These are phyloP conservation scores for Coemansia sp. DNA, from an alignment of 371 early-diverging fungal species.

Conservation along the genomic window DNA sequence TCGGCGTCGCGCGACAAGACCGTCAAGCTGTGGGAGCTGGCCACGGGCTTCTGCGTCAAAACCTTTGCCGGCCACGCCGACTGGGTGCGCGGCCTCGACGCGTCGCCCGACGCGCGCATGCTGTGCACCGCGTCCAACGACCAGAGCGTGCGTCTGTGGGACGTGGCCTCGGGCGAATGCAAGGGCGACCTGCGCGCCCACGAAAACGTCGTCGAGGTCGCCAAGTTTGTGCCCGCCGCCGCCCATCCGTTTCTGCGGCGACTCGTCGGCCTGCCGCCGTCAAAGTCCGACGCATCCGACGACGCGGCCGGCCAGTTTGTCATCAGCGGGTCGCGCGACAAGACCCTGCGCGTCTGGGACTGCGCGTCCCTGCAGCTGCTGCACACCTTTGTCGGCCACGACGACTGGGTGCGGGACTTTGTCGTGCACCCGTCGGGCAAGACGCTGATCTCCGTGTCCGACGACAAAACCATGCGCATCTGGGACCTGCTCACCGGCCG, in stretches of 20 bases:
- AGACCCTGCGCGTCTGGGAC: slow-evolving; percentile 88
- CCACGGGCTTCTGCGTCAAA: slow-evolving; percentile 74
- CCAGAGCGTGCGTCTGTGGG: slow-evolving; percentile 88
- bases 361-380: slow-evolving; percentile 69
- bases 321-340: slow-evolving; percentile 87
- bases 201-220: slow-evolving; percentile 92
- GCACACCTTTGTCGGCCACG: slow-evolving; percentile 83
- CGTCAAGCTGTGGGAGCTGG: slow-evolving; percentile 86
- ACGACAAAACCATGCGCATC: slow-evolving; percentile 83
- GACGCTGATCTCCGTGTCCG: slow-evolving; percentile 75
- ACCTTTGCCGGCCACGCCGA: slow-evolving; percentile 80
- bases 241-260: slow-evolving; percentile 69
- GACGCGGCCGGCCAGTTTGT: slow-evolving; percentile 68
- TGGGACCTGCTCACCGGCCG: slow-evolving; percentile 89
- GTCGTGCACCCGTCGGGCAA: slow-evolving; percentile 80
- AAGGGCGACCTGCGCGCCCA: slow-evolving; percentile 83
- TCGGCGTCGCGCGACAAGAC: slow-evolving; percentile 89
- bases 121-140: slow-evolving; percentile 82
- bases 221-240: slow-evolving; percentile 74
- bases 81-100: slow-evolving; percentile 79
- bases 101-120: slow-evolving; percentile 70
- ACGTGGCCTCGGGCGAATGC: slow-evolving; percentile 70
- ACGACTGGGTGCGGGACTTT: slow-evolving; percentile 92
- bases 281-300: slow-evolving; percentile 23
- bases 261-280: slow-evolving; percentile 59